phyloP scores from a whole-genome alignment of 768 basidiomycete genomes.

The Lactarius sp. region DNA sequence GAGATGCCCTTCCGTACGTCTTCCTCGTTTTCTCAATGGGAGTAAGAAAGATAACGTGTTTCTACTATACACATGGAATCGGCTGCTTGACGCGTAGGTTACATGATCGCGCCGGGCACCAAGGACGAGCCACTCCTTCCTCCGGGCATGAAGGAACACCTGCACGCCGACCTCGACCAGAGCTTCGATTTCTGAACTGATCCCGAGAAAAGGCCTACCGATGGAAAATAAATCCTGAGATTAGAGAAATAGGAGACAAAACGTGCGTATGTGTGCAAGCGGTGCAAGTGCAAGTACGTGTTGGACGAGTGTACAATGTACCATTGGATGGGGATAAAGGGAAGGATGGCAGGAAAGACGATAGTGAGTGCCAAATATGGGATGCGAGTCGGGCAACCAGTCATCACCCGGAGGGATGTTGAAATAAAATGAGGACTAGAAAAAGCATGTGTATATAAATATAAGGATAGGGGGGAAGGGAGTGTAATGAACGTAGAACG shows the following conservation, averaged over 20 bases:
- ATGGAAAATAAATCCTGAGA: neutral
- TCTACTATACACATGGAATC: neutral
- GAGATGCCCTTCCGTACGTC: conserved; percentile 96
- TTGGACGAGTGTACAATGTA: conserved; percentile 5
- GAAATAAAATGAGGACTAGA: neutral
- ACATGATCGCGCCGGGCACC: conserved; percentile 37
- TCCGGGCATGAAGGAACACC: conserved; percentile 81
- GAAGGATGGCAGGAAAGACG: neutral
- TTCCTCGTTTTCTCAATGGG: neutral
- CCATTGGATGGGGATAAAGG: neutral
- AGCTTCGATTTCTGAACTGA: conserved; percentile 66
- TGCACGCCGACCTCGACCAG: conserved; percentile 83
- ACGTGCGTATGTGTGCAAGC: neutral
- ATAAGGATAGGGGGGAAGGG: neutral
- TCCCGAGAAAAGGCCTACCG: neutral
- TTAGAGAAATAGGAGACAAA: neutral
- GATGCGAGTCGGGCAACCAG: neutral
- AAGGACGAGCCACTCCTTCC: conserved; percentile 70
- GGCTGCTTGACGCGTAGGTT: conserved; percentile 32
- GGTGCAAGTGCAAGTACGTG: neutral
- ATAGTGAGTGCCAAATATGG: neutral
- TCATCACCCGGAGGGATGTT: neutral
- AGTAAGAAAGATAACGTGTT: neutral
- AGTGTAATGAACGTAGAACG: neutral
- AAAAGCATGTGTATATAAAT: neutral